These are phyloP conservation scores for Pyrenula aspistea DNA, from an alignment of 495 filamentous ascomycete genomes.

Conservation along the genomic window DNA sequence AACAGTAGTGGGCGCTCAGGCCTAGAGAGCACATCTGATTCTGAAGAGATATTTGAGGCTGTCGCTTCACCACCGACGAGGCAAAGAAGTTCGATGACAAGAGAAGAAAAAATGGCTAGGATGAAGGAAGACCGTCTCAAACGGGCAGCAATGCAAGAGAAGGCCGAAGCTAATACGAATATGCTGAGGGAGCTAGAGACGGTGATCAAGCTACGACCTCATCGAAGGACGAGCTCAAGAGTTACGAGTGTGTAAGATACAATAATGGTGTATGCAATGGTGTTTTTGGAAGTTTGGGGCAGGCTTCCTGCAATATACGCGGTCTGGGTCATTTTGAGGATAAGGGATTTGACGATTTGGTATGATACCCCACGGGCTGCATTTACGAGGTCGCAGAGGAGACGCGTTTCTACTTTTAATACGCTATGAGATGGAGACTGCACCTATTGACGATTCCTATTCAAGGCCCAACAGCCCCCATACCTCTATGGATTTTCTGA, in stretches of 20 bases:
- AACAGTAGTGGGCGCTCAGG: conserved; percentile 3
- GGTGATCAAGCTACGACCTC: conserved; percentile 68
- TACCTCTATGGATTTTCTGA: too few relatives aligned
- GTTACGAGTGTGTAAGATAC: conserved; percentile 32
- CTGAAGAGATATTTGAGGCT: conserved; percentile 88
- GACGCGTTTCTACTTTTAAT: too few relatives aligned
- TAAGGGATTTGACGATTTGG: too few relatives aligned
- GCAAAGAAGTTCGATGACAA: conserved; percentile 58
- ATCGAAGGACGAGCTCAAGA: conserved; percentile 30
- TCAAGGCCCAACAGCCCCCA: too few relatives aligned
- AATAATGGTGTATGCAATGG: too few relatives aligned
- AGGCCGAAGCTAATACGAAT: conserved; percentile 63
- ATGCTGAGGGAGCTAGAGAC: conserved; percentile 89
- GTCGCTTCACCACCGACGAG: conserved; percentile 56
- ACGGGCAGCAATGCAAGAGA: conserved; percentile 55
- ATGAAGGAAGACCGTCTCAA: conserved; percentile 77
- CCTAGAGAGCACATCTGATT: conserved; percentile 32
- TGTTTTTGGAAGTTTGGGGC: too few relatives aligned
- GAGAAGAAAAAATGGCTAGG: conserved; percentile 79
- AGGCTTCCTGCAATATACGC: too few relatives aligned
- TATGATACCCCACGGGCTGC: too few relatives aligned
- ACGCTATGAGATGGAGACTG: too few relatives aligned
- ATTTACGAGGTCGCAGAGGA: too few relatives aligned
- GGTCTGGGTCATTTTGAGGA: too few relatives aligned
- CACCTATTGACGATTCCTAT: too few relatives aligned